These are phyloP conservation scores for Musa balbisiana DNA, from an alignment of 202 grass and related monocot genomes.

Conservation along the genomic window DNA sequence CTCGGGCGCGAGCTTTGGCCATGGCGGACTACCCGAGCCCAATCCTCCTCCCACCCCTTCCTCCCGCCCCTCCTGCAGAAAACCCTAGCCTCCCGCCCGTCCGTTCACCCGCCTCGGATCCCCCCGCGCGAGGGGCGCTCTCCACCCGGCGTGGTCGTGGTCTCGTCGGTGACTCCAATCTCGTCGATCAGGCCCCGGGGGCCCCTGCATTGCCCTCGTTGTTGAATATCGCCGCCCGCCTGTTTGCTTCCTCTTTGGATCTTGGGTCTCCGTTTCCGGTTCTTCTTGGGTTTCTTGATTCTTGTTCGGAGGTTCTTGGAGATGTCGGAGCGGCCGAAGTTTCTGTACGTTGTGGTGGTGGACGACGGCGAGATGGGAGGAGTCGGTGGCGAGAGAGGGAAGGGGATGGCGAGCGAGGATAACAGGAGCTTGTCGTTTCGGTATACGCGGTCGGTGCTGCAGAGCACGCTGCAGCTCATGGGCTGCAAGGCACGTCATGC, in stretches of 20 bases:
- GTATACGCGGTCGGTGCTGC: constrained; percentile 76
- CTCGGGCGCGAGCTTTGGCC: not conserved
- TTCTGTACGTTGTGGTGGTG: constrained; percentile 89
- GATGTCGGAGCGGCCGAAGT: constrained; percentile 41
- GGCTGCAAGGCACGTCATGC: constrained; percentile 92
- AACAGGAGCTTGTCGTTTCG: constrained; percentile 50
- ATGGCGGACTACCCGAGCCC: not conserved
- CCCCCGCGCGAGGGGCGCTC: no score
- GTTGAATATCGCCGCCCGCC: not conserved
- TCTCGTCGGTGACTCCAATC: not conserved
- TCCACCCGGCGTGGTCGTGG: not conserved
- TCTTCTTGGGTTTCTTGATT: not conserved
- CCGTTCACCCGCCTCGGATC: no score
- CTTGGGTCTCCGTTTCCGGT: not conserved
- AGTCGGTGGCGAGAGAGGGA: not conserved
- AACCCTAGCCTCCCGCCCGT: not conserved
- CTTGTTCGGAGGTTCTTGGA: not conserved
- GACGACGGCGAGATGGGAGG: constrained; percentile 30
- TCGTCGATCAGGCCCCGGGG: not conserved
- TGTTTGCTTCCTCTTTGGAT: not conserved
- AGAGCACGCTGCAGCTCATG: constrained; percentile 87
- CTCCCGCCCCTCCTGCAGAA: not conserved
- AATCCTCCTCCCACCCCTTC: not conserved
- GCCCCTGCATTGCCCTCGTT: not conserved
- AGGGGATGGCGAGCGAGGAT: not conserved